Percentiles rank a stretch among this genome's conserved stretches.
phyloP scores from a whole-genome alignment of 2,329 filamentous ascomycete genomes.

The Stachybotrys echinatus region DNA sequence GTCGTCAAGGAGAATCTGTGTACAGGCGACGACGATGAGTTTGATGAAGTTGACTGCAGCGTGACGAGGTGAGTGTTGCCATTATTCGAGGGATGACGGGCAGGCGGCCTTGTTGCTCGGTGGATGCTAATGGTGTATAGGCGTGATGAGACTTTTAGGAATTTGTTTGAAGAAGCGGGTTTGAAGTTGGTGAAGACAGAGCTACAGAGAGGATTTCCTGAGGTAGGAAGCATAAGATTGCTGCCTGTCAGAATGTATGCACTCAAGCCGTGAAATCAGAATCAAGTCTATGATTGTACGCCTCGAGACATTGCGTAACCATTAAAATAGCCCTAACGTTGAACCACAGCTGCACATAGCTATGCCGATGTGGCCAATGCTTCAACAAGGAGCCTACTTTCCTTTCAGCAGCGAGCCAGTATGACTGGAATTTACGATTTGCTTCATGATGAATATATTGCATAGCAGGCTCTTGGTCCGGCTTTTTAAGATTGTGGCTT shows the following conservation, averaged over 20 bases:
- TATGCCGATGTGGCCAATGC: too few relatives aligned
- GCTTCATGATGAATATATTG: too few relatives aligned
- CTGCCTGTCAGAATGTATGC: slow-evolving; percentile 80
- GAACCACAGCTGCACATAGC: too few relatives aligned
- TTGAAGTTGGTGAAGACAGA: slow-evolving; percentile 65
- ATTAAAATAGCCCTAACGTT: too few relatives aligned
- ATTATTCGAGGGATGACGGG: too few relatives aligned
- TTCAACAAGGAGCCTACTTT: too few relatives aligned
- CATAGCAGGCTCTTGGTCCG: too few relatives aligned
- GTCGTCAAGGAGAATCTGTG: slow-evolving; percentile 63
- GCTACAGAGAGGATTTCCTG: slow-evolving; percentile 63
- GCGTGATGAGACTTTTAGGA: slow-evolving; percentile 63
- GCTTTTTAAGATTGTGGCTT: too few relatives aligned
- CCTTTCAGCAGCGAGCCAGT: too few relatives aligned
- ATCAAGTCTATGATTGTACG: too few relatives aligned
- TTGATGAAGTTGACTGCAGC: slow-evolving; percentile 69
- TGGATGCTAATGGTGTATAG: neutral
- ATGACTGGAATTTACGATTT: too few relatives aligned
- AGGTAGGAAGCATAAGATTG: slow-evolving; percentile 45
- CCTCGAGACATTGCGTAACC: too few relatives aligned
- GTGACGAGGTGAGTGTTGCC: slow-evolving; percentile 61
- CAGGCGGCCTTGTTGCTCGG: neutral
- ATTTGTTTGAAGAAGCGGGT: slow-evolving; percentile 64
- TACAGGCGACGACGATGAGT: slow-evolving; percentile 56
- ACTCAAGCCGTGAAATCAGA: slow-evolving; percentile 43